phyloP scores from a whole-genome alignment of 169 alveolate species.

The Cyclospora cayetanensis region DNA sequence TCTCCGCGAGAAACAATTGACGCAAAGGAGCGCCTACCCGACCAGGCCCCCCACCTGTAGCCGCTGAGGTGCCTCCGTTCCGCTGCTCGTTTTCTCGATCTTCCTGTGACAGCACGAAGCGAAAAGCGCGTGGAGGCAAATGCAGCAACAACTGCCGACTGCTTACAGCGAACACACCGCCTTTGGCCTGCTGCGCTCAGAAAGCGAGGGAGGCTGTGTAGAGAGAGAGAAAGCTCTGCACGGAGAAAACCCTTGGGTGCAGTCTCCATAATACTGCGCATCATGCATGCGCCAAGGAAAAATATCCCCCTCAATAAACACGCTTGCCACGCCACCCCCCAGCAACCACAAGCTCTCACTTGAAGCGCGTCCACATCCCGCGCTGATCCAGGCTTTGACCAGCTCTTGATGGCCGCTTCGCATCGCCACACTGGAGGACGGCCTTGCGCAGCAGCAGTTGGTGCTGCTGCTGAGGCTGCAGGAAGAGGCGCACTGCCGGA shows the following conservation, averaged over 20 bases:
- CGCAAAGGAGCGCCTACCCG: conserved; percentile 46
- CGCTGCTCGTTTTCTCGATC: neutral
- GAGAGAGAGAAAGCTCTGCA: too few species aligned
- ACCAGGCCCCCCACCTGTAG: neutral
- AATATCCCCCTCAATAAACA: too few species aligned
- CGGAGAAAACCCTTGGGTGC: too few species aligned
- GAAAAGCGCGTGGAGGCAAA: neutral
- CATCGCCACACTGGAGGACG: neutral
- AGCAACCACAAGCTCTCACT: too few species aligned
- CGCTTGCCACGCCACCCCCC: too few species aligned
- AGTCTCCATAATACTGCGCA: too few species aligned
- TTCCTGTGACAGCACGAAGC: neutral
- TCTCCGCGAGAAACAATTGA: conserved; percentile 86
- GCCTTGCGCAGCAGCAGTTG: neutral
- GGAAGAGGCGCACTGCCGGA: too few species aligned
- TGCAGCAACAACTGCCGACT: too few species aligned
- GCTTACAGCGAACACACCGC: too few species aligned
- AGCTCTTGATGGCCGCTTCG: neutral
- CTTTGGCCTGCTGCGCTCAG: too few species aligned
- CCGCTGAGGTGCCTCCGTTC: neutral
- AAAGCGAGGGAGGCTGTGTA: too few species aligned
- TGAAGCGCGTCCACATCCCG: neutral
- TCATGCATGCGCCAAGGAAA: too few species aligned
- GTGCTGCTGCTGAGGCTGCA: neutral
- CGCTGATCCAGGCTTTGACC: neutral